phyloP scores from a whole-genome alignment of 176 grass and related monocot genomes.

The Eremochloa ophiuroides region DNA sequence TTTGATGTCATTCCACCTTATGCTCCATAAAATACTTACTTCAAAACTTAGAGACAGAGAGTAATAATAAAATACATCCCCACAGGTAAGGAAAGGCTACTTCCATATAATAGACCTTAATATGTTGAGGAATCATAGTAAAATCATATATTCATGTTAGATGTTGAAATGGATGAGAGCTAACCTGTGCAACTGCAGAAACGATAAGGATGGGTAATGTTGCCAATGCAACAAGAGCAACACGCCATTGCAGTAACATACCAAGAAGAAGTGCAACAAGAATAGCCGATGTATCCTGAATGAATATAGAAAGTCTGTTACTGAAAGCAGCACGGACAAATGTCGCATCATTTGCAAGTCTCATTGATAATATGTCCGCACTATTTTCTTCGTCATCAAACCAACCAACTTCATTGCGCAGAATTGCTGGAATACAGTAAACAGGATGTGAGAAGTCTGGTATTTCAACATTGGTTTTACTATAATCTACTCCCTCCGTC shows the following conservation, averaged over 20 bases:
- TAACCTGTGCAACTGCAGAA: conserved; percentile 94
- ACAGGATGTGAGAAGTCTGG: conserved; percentile 14
- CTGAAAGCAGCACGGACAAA: conserved; percentile 98
- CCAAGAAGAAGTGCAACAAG: conserved; percentile 92
- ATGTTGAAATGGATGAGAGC: conserved; percentile 8
- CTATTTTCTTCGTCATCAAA: conserved; percentile 98
- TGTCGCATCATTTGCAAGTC: conserved; percentile 91
- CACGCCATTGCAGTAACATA: conserved; percentile 82
- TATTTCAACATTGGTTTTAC: background rate
- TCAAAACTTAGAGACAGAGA: background rate
- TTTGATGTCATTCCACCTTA: background rate
- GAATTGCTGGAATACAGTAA: conserved; percentile 61
- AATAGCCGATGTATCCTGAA: conserved; percentile 83
- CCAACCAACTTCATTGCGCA: conserved; percentile 97
- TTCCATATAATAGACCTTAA: background rate
- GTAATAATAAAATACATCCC: background rate
- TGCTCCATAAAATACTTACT: background rate
- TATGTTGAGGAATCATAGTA: background rate
- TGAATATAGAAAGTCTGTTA: conserved; percentile 93
- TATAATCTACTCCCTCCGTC: no score
- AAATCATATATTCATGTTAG: conserved; percentile 14
- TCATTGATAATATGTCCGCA: conserved; percentile 84
- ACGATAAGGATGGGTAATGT: conserved; percentile 70
- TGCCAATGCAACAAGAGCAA: conserved; percentile 91
- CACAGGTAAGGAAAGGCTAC: background rate